Evolutionary conservation across 2,329 filamentous ascomycete genomes (phyloP), one percentile per base, ranked within the genome.

Genomic region (Coleophoma cylindrospora): DNA sequence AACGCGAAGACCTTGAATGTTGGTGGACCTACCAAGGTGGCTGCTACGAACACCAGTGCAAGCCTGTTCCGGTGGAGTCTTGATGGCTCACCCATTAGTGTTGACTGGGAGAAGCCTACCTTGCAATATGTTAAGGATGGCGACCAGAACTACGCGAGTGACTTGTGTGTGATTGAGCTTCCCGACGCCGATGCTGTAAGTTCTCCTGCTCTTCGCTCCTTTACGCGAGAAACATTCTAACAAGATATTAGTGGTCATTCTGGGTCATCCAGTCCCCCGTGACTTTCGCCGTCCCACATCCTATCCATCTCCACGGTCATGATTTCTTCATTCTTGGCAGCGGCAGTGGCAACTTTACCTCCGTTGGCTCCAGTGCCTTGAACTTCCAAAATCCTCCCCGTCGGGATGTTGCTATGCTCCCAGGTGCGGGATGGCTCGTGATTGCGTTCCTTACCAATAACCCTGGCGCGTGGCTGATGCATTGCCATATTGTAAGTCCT

Each of bases 281-380:
- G 33, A 22, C 32, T 3, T 45, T 17, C 7, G 45, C 50, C 4
- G 21, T 65, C 44, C 57, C 68, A 22, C 73, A 75, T 55, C 71
- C 72, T 1, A 71, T 72, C 57, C 73, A 75, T 56, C 60, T 75
- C n/a, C 73, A 75, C 56, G 73, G 73, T 4, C 72, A 75, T 55
- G 67, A 74, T 49, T 74, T 74, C 60, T 68, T 66, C 51, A 59
- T 74, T 11, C 51, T 74, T 12, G 78, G 76, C 11, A 32, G 34
- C 8, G 77, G 77, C 0, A 50, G 60, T 0, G 79, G 75, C 0
- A 54, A 58, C 3, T 81, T 74, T 74, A 67, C 75, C 56, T 27
- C 27, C 7, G 27, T 27, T 27, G 70, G 34, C 9, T 9, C 17
- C 11, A 6, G 14, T 10, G 22, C 2, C 8, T n/a, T 45, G 19